Base-by-base conservation (phyloP, 805 yeast genomes). In the Candida khao-thaluensis region DNA sequence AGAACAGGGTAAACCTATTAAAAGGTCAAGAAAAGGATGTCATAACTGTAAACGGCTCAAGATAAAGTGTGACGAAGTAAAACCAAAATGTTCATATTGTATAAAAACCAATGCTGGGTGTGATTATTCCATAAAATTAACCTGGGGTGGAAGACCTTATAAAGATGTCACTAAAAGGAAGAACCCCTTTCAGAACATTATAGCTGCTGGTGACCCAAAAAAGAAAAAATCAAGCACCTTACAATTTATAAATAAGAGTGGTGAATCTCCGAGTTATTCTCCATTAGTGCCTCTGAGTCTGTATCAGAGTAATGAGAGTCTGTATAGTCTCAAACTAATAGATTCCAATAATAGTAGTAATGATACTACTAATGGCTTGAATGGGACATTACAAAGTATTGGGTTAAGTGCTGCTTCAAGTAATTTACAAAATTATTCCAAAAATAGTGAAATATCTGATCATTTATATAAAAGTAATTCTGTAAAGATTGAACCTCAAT, bases 91-190 rank as follows among this genome's bases (percentile, higher is more conserved):
- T 50, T 50, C 71, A 0, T 68, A 73, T 41, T 85, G 95, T 53
- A 28, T 52, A 1, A 77, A 74, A 44, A 57, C 71, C 2, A 57
- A 60, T 1, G 40, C 50, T 7, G 56, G 59, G 11, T 84, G 93
- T 58, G 89, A 82, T 51, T 85, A 84, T 48, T 64, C 81, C 3
- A 50, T 84, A 7, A 75, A 71, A 44, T 62, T 84, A 22, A 73
- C 78, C 0, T 85, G 91, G 91, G 89, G 87, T 14, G 90, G 90
- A 0, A 59, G 89, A 35, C 86, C 86, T 0, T 75, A 68, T 53
- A 76, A 76, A 47, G 64, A 65, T 32, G 56, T 64, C 3, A 64
- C 62, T 53, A 54, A 65, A 47, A 59, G 61, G 56, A 51, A 59
- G 32, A 30, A 37, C n/a, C 28, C 35, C 3, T 39, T 29, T 22